Percentiles rank a stretch among this genome's conserved stretches.
Conservation (phyloP, 805 yeast genomes). For the Metschnikowia matae region DNA sequence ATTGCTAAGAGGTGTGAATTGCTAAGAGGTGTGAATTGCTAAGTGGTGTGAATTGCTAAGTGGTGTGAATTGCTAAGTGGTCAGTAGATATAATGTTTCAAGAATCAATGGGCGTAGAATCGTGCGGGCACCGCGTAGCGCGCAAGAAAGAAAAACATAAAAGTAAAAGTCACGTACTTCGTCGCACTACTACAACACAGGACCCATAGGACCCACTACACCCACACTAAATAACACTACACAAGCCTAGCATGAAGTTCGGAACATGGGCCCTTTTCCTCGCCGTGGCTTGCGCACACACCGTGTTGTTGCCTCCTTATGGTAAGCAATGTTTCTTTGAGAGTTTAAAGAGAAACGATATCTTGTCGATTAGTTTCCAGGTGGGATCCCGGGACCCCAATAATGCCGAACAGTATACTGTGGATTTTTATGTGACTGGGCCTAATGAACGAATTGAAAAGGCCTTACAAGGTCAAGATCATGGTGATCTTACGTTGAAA, state of each 20-base stretch:
- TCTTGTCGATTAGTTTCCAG: slow-evolving; percentile 83
- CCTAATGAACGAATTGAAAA: slow-evolving; percentile 48
- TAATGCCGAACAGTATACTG: slow-evolving; percentile 58
- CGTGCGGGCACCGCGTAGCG: slow-evolving; percentile 11
- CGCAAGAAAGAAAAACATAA: slow-evolving; percentile 3
- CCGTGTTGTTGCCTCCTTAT: slow-evolving; percentile 74
- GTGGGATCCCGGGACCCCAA: slow-evolving; percentile 84
- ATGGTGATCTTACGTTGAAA: slow-evolving; percentile 71
- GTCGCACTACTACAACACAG: background rate
- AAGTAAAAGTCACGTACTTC: background rate
- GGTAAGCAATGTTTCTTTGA: slow-evolving; percentile 90
- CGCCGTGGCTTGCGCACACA: slow-evolving; percentile 54
- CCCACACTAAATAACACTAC: too few relatives aligned
- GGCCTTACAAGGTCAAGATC: slow-evolving; percentile 56
- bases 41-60: too few relatives aligned
- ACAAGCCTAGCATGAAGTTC: slow-evolving; percentile 10
- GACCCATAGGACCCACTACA: background rate
- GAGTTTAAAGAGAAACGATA: slow-evolving; percentile 75
- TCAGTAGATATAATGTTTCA: background rate
- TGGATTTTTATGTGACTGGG: slow-evolving; percentile 54
- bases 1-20: too few relatives aligned
- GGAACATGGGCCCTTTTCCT: slow-evolving; percentile 16
- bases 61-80: too few relatives aligned
- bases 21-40: too few relatives aligned
- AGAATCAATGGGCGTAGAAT: slow-evolving; percentile 3